Evolutionary conservation across 164 flowering plant genomes (phyloP).

Genomic region (Echeveria elegans): DNA sequence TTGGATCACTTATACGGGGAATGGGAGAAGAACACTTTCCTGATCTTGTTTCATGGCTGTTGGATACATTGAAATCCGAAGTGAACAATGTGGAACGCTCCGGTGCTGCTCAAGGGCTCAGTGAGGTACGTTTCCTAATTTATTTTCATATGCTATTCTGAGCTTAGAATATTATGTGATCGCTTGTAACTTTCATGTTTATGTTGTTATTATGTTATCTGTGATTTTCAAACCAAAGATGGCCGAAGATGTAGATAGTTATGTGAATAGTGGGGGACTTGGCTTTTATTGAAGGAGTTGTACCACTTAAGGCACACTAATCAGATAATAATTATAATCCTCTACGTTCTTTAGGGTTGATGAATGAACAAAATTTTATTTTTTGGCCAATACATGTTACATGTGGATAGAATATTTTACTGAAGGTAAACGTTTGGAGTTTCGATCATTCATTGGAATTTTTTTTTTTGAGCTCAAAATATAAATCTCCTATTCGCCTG

Average conservation of each 20-base stretch:
- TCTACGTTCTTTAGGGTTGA: too few relatives aligned
- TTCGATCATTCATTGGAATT: too few relatives aligned
- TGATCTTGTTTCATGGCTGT: conserved; percentile 95
- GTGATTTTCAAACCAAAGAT: not conserved
- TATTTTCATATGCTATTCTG: not conserved
- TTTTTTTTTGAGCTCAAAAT: too few relatives aligned
- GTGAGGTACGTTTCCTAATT: conserved; percentile 56
- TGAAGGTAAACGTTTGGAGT: too few relatives aligned
- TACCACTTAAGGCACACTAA: too few relatives aligned
- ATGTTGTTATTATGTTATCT: not conserved
- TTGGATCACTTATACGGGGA: conserved; percentile 94
- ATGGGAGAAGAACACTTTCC: conserved; percentile 99
- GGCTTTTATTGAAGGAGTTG: too few relatives aligned
- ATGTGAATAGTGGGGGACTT: not conserved
- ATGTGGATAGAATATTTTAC: too few relatives aligned
- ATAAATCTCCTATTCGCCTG: too few relatives aligned
- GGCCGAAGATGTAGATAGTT: not conserved
- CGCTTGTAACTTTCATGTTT: not conserved
- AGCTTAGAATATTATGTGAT: not conserved
- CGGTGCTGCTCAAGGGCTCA: conserved; percentile 98
- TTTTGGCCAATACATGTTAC: too few relatives aligned
- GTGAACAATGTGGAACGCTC: conserved; percentile 95
- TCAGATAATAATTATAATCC: too few relatives aligned
- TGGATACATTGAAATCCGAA: conserved; percentile 91
- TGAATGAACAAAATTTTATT: too few relatives aligned